phyloP scores from a whole-genome alignment of 1,284 basidiomycete species.

The Lentinula novae-zelandiae region DNA sequence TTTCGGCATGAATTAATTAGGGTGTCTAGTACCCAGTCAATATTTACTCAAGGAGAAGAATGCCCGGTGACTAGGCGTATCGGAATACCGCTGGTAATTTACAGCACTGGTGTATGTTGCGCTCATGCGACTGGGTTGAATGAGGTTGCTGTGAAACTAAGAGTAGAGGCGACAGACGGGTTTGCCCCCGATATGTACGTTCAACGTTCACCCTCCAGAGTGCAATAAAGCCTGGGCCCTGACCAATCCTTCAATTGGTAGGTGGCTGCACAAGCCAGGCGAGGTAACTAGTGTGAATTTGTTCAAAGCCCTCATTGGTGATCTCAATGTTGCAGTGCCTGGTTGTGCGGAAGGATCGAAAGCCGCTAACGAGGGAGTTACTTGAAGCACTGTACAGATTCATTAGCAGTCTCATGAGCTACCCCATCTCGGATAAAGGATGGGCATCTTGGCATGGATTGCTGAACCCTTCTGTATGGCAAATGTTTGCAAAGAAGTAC shows the following conservation, averaged over 20 bases:
- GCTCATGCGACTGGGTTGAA: neutral
- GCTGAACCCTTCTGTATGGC: slow-evolving; percentile 1
- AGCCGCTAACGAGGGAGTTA: neutral
- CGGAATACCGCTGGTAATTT: slow-evolving; percentile 1
- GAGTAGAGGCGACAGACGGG: neutral
- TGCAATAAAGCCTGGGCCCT: neutral
- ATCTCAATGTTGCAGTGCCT: neutral
- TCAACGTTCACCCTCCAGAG: neutral
- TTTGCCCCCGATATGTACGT: neutral
- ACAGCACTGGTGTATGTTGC: neutral
- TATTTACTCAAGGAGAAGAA: neutral
- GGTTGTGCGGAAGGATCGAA: slow-evolving; percentile 2
- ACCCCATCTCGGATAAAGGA: neutral
- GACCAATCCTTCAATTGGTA: neutral
- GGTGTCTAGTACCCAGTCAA: neutral
- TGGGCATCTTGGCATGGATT: neutral
- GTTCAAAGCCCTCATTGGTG: neutral
- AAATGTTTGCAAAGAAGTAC: neutral
- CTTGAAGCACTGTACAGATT: slow-evolving; percentile 1
- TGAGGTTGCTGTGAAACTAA: neutral
- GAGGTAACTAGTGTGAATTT: neutral
- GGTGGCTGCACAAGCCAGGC: neutral
- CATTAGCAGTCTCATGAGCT: neutral
- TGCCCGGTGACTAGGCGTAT: neutral
- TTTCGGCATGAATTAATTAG: neutral